phyloP scores from a whole-genome alignment of 129 eudicot species.

The Chrysanthemum seticuspe region DNA sequence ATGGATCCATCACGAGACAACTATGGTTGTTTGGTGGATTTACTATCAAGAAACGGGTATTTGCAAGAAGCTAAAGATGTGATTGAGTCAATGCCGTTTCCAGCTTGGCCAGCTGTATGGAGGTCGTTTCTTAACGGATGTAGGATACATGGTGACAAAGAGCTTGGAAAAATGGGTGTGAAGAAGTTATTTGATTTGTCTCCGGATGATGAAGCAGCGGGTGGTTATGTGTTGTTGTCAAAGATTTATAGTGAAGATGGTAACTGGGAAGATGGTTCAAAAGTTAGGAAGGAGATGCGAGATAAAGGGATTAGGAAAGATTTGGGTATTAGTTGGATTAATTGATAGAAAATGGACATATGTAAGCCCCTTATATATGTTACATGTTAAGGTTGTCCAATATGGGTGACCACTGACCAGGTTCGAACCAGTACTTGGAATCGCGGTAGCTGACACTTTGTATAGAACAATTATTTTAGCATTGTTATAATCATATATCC shows the following conservation, averaged over 20 bases:
- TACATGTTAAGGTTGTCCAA: too few relatives aligned
- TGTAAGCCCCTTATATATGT: neutral
- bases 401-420: too few relatives aligned
- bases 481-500: neutral
- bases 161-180: constrained; percentile 27
- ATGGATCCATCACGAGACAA: constrained; percentile 38
- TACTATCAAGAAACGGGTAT: constrained; percentile 47
- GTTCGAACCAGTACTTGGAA: too few relatives aligned
- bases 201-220: constrained; percentile 21
- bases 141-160: constrained; percentile 38
- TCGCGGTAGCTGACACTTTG: too few relatives aligned
- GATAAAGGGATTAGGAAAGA: constrained; percentile 32
- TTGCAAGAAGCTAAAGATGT: constrained; percentile 31
- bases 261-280: constrained; percentile 45
- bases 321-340: constrained; percentile 38
- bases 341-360: constrained; percentile 13
- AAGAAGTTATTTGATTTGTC: constrained; percentile 24
- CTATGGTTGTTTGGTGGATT: constrained; percentile 47
- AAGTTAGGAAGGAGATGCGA: constrained; percentile 33
- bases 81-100: constrained; percentile 31
- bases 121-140: constrained; percentile 54
- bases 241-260: constrained; percentile 40
- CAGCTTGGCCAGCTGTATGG: constrained; percentile 48
- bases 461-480: neutral
- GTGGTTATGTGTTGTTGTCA: constrained; percentile 35